A percentile compares a stretch with the other conserved stretches of the same genome.
phyloP scores from a whole-genome alignment of 2,329 filamentous ascomycete species.

The Leptographium radiaticola region DNA sequence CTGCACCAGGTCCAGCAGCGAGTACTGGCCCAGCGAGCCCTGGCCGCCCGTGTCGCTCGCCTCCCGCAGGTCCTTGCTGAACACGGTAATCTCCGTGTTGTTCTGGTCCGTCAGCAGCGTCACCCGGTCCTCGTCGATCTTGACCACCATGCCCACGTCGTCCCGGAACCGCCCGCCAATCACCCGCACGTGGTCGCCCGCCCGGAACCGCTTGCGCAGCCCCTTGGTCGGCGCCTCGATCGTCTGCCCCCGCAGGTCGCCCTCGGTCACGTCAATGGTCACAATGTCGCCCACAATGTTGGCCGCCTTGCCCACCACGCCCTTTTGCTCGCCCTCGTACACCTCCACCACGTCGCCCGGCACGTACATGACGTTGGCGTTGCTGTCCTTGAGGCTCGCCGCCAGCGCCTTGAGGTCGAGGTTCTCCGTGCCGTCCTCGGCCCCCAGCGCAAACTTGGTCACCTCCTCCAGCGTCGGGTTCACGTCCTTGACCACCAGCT shows the following conservation, averaged over 20 bases:
- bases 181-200: slow-evolving; percentile 97
- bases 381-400: slow-evolving; percentile 75
- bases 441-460: slow-evolving; percentile 79
- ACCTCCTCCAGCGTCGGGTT: slow-evolving; percentile 91
- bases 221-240: slow-evolving; percentile 91
- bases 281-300: slow-evolving; percentile 88
- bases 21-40: slow-evolving; percentile 73
- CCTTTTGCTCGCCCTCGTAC: slow-evolving; percentile 88
- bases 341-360: slow-evolving; percentile 95
- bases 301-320: slow-evolving; percentile 72
- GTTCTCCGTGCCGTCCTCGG: slow-evolving; percentile 86
- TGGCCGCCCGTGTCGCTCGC: slow-evolving; percentile 85
- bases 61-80: slow-evolving; percentile 91
- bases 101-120: slow-evolving; percentile 88
- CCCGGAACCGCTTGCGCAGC: slow-evolving; percentile 79
- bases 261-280: slow-evolving; percentile 72
- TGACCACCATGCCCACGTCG: slow-evolving; percentile 93
- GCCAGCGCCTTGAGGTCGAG: slow-evolving; percentile 85
- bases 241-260: slow-evolving; percentile 65
- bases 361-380: slow-evolving; percentile 70
- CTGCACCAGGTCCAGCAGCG: slow-evolving; percentile 87
- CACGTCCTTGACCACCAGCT: slow-evolving; percentile 75
- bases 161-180: slow-evolving; percentile 90
- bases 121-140: slow-evolving; percentile 82
- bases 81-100: slow-evolving; percentile 89